Base-by-base conservation (phyloP, 805 yeast species). In the Yamadazyma phyllophila region DNA sequence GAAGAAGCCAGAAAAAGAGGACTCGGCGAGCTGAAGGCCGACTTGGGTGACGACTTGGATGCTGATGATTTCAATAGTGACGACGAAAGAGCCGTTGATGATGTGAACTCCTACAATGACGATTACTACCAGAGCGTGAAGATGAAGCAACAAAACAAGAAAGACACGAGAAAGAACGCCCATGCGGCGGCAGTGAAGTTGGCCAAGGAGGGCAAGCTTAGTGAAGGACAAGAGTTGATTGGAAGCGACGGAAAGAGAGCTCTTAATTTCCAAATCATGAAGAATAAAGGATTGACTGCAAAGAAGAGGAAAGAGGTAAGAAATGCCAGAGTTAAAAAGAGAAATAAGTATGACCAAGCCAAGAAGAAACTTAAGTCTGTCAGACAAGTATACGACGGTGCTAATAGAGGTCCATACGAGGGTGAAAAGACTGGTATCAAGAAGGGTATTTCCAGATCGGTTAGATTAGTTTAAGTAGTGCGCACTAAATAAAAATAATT, bases 371-470 rank as follows among this genome's bases (percentile, higher is more conserved):
- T 94, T 67, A 83, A 83, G 61, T 86, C 96, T 44, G 85, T 88
- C 53, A 85, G 96, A 66, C 88, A 88, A 44, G 97, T 90, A n/a
- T 90, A 85, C 74, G 78, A 83, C 56, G 88, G 80, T 42, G 73
- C 80, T 50, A 86, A 89, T 52, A 58, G 53, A 40, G 76, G 77
- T 26, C 83, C 96, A 2, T 94, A 94, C 65, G 84, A 78, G 52
- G 99, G 99, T 68, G 99, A 94, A 66, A 78, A 81, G 72, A 90
- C 97, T 14, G 99, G 99, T 88, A 94, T 94, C 63, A 90, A 90
- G 76, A 92, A 94, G 80, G 89, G 89, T 54, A 63, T 92, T 43
- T 77, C 96, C n/a, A 85, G 88, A 66, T 84, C 96, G 58, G 90
- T 88, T 60, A 87, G 85, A 29, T 42, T 42, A 40, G 40, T 15